Percentiles rank a stretch among this genome's conserved stretches.
Conservation (phyloP, 371 early-diverging fungal species). For the Mortierella sp. region DNA sequence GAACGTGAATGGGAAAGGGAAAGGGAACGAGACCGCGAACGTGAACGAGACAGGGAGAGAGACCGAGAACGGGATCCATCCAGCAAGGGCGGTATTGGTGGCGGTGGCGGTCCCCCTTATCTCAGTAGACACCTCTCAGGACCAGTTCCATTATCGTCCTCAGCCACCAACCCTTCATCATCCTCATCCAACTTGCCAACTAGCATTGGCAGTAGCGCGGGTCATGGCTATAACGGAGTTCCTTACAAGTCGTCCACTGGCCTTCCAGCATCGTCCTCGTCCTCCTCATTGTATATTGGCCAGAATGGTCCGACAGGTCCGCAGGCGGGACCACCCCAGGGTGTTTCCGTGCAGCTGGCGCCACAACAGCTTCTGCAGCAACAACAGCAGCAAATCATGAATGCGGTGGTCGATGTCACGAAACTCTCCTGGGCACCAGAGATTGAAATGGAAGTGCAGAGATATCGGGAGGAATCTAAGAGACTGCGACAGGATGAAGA, state of each 20-base stretch:
- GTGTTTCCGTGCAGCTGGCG: slow-evolving; percentile 21
- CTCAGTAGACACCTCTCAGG: slow-evolving; percentile 19
- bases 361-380: slow-evolving; percentile 45
- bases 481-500: slow-evolving; percentile 43
- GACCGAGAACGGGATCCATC: slow-evolving; percentile 32
- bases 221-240: slow-evolving; percentile 17
- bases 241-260: slow-evolving; percentile 34
- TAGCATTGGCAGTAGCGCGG: neutral
- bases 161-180: slow-evolving; percentile 1
- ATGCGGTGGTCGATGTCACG: slow-evolving; percentile 45
- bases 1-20: slow-evolving; percentile 34
- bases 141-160: slow-evolving; percentile 5
- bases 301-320: slow-evolving; percentile 9
- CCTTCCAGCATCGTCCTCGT: slow-evolving; percentile 10
- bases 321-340: slow-evolving; percentile 1
- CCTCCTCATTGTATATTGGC: slow-evolving; percentile 12
- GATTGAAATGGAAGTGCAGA: slow-evolving; percentile 43
- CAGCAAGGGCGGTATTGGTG: slow-evolving; percentile 1
- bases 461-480: slow-evolving; percentile 49
- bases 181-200: slow-evolving; percentile 8
- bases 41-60: slow-evolving; percentile 33
- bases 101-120: slow-evolving; percentile 12
- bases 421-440: slow-evolving; percentile 53
- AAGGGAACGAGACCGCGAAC: slow-evolving; percentile 19
- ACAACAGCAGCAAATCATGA: slow-evolving; percentile 54